A percentile compares a stretch with the other conserved stretches of the same genome.
These are phyloP conservation scores for Podospora anserina DNA, from an alignment of 495 filamentous ascomycete genomes.

Conservation along the genomic window DNA sequence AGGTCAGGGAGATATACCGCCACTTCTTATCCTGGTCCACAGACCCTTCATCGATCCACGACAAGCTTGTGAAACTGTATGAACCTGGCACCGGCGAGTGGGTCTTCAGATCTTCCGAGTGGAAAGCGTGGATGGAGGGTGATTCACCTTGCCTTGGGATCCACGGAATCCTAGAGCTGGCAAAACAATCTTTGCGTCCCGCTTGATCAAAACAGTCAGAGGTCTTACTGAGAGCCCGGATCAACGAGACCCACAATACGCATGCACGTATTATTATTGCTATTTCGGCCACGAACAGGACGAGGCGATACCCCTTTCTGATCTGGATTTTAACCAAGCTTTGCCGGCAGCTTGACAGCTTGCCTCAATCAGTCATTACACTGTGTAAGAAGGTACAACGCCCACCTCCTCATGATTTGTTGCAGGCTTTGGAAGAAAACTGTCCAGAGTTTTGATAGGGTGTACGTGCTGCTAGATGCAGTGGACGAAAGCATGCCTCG, in stretches of 20 bases:
- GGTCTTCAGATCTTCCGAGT: conserved; percentile 28
- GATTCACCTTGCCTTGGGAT: conserved; percentile 36
- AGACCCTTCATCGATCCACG: conserved; percentile 21
- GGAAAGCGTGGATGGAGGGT: conserved; percentile 27
- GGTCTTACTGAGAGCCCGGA: too few species aligned
- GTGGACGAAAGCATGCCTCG: conserved; percentile 35
- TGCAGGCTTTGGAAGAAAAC: neutral
- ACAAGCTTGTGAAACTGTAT: conserved; percentile 18
- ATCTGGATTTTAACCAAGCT: conserved; percentile 32
- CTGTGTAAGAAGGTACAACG: too few species aligned
- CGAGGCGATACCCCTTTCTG: conserved; percentile 29
- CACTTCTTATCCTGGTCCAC: neutral
- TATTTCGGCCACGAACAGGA: conserved; percentile 36
- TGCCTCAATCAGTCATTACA: conserved; percentile 11
- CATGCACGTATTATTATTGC: conserved; percentile 42
- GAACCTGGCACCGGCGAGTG: conserved; percentile 29
- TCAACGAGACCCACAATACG: conserved; percentile 20
- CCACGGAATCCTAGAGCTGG: conserved; percentile 42
- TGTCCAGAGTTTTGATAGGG: conserved; percentile 6
- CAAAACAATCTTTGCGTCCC: conserved; percentile 40
- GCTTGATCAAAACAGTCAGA: conserved; percentile 10
- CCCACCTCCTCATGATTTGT: too few species aligned
- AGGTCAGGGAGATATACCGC: too few species aligned
- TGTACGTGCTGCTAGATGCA: conserved; percentile 37
- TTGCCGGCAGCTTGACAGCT: conserved; percentile 26